Conservation (phyloP, 768 basidiomycete genomes). For the Butyriboletus loyo region DNA sequence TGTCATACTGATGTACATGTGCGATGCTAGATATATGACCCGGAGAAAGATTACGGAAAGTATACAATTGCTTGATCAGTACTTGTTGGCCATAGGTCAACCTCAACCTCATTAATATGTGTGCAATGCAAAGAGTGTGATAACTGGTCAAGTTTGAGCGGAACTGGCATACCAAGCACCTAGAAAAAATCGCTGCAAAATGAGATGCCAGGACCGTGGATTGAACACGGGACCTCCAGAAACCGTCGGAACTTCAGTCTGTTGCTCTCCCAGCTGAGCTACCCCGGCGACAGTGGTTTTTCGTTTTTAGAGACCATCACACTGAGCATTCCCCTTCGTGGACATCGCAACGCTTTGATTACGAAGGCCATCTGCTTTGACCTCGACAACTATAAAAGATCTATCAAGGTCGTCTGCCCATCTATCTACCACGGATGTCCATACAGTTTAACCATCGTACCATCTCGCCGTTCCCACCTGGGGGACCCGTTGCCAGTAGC, state of each 20-base stretch:
- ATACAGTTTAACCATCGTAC: neutral
- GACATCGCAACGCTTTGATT: neutral
- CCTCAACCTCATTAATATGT: neutral
- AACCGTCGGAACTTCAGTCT: slow-evolving; percentile 54
- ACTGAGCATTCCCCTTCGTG: neutral
- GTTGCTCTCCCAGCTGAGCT: slow-evolving; percentile 77
- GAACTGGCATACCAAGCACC: neutral
- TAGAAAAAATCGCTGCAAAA: slow-evolving; percentile 7
- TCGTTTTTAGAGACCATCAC: neutral
- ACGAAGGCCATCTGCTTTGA: slow-evolving; percentile 2
- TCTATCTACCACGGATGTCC: neutral
- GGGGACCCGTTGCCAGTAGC: neutral
- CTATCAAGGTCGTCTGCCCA: neutral
- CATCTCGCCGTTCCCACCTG: neutral
- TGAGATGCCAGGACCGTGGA: slow-evolving; percentile 68
- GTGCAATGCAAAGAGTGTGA: neutral
- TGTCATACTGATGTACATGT: neutral
- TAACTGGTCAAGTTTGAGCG: neutral
- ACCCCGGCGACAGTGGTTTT: slow-evolving; percentile 42
- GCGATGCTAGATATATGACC: slow-evolving; percentile 73
- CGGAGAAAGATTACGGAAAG: slow-evolving; percentile 89
- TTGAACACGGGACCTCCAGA: slow-evolving; percentile 80
- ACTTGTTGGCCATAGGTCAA: neutral
- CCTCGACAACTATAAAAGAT: slow-evolving; percentile 6
- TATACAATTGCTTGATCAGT: slow-evolving; percentile 68